These are phyloP conservation scores for Acanthochlamys bracteata DNA, from an alignment of 106 monocot species.

Conservation along the genomic window DNA sequence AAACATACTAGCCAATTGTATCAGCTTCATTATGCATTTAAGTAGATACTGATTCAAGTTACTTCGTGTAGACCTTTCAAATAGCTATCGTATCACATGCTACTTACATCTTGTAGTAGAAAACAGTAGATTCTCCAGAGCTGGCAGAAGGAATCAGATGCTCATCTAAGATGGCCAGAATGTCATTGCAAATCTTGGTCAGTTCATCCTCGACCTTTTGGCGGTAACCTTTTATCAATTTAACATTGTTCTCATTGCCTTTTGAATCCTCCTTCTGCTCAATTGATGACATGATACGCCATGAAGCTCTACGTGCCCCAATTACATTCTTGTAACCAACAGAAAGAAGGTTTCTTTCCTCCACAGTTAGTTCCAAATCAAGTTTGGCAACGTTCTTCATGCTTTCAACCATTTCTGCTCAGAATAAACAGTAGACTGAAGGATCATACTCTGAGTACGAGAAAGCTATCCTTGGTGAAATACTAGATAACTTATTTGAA, in stretches of 20 bases:
- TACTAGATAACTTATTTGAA: too few species aligned
- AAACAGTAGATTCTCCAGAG: constrained; percentile 24
- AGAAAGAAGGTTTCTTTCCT: constrained; percentile 34
- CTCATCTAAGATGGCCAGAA: constrained; percentile 22
- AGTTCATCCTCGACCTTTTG: constrained; percentile 32
- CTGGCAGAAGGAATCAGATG: constrained; percentile 28
- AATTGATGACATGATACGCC: constrained; percentile 40
- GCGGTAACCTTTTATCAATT: constrained; percentile 22
- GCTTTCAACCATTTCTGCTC: constrained; percentile 31
- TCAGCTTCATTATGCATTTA: too few species aligned
- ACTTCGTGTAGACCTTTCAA: not conserved
- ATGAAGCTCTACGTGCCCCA: constrained; percentile 31
- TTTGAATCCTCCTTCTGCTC: constrained; percentile 40
- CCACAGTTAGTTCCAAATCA: constrained; percentile 26
- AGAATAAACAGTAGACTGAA: not conserved
- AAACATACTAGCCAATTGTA: too few species aligned
- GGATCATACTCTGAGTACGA: too few species aligned
- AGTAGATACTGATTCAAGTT: not conserved
- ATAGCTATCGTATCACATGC: not conserved
- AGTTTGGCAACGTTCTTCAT: constrained; percentile 37
- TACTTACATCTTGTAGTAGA: constrained; percentile 39
- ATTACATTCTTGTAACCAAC: constrained; percentile 35
- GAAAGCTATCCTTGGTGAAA: too few species aligned
- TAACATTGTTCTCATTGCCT: constrained; percentile 27
- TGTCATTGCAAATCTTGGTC: constrained; percentile 30